Evolutionary conservation across 2,329 filamentous ascomycete species (phyloP), one percentile per base, ranked within the genome.

Genomic region (Talaromyces islandicus): DNA sequence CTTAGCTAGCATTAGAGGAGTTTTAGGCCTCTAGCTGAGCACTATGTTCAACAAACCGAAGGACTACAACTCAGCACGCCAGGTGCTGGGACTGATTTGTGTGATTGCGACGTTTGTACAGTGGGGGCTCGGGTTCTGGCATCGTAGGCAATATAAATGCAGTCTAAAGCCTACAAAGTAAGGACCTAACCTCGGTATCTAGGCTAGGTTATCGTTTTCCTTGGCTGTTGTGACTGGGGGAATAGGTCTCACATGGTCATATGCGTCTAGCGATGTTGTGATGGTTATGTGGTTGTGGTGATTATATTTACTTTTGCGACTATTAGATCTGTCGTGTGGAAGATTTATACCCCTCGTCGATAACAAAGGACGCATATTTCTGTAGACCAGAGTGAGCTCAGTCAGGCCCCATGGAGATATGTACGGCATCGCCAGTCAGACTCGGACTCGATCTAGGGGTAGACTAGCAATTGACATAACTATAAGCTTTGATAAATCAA

Each of bases 21-120:
- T 67, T 0, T 65, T 80, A 3, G 80, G 77, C 3, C 75, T 80
- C 29, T 69, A 72, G n/a, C 72, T 77, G 10, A 75, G 73, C 29
- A 66, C 64, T 11, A 64, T 65, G 60, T 64, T 63, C 57, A 65
- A 38, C 46, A 64, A 79, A 71, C 78, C 76, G 46, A 75, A 75
- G 60, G 58, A 67, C 59, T 80, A 75, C 71, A 72, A 65, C 62
- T 73, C 78, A 9, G 67, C 75, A 3, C 80, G 82, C 67, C 80
- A 82, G 63, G 73, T 81, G 64, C 60, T 80, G 57, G 79, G 79
- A 25, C 72, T 81, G 50, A 53, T 79, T 43, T 62, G 77, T 27
- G 65, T 75, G 27, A 64, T 71, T 50, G 67, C 62, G 0, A 64
- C 75, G 9, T 63, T 73, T 29, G 59, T 72, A 7, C 76, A 78